Base-by-base conservation (phyloP, 345 rosid genomes). In the Lepidium didymum region DNA sequence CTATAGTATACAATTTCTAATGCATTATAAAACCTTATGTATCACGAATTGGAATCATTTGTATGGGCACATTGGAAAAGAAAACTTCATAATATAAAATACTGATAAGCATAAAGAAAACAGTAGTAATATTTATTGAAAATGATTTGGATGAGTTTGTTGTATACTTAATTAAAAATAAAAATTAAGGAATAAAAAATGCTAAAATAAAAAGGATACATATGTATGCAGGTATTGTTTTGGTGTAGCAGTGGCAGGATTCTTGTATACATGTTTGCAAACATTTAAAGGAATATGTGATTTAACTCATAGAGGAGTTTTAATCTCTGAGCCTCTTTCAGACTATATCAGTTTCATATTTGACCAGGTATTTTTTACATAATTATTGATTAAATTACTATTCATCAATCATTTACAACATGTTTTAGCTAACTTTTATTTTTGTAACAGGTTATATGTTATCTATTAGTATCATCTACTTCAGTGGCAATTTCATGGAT, bases 231-330 rank as follows among this genome's bases (percentile, higher is more conserved):
- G 92, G 82, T 86, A 86, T 75, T 84, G 89, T 81, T 87, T 89
- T 70, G 44, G 81, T 11, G 83, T 74, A 45, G 77, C 80, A 37
- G 51, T 78, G 25, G 33, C 77, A 69, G 83, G 82, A 35, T 81
- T 89, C 36, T 31, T 76, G 14, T 89, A 87, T 78, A 68, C 92
- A 16, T 81, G 76, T 73, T 82, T 84, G 53, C 95, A 89, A 75
- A 83, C 89, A 62, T 78, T 80, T 64, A 87, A 87, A 85, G 95
- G 88, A 25, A 62, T 83, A 15, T 86, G 88, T 40, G 98, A 85
- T 51, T 75, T 83, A 44, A 77, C 89, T 51, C 79, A 83, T 63
- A 82, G 80, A 76, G 95, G 95, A 50, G 57, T 87, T 70, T 54
- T 85, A 31, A 81, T 89, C 61, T 75, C 96, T 35, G 92, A 87